Percentiles rank a stretch among this genome's conserved stretches.
phyloP scores from a whole-genome alignment of 345 rosid species.

The Brassica napus region Da-Ae NC_063442.1:33709501-33710000 shows the following conservation, averaged over 20 bases:
- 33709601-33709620: not conserved
- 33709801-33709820: not conserved
- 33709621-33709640: not conserved
- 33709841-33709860: not conserved
- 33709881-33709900: not conserved
- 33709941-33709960: slow-evolving; percentile 14
- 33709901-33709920: slow-evolving; percentile 10
- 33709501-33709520: too few species aligned
- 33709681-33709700: not conserved
- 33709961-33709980: not conserved
- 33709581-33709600: not conserved
- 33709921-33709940: not conserved
- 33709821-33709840: slow-evolving; percentile 6
- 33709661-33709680: not conserved
- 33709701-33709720: not conserved
- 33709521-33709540: too few species aligned
- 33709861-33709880: slow-evolving; percentile 19
- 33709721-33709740: not conserved
- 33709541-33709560: too few species aligned
- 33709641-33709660: not conserved
- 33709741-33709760: not conserved
- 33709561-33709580: not conserved
- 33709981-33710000: not conserved
- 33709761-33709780: not conserved
- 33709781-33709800: not conserved